These are phyloP conservation scores for Austropuccinia psidii DNA, from an alignment of 1,284 basidiomycete genomes.

Conservation along the genomic window DNA sequence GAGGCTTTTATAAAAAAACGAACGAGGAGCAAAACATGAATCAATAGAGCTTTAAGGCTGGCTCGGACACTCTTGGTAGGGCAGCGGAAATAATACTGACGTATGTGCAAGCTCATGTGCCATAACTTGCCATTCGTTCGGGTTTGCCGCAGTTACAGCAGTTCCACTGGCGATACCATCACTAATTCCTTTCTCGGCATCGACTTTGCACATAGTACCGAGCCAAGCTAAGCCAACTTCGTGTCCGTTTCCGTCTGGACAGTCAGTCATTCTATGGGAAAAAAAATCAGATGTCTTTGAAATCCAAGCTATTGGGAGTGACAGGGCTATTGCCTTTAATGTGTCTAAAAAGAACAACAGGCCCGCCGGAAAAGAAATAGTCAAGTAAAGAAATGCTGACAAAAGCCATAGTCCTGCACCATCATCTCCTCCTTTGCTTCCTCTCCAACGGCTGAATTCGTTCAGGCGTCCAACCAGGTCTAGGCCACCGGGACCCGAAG, in stretches of 20 bases:
- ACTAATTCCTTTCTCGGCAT: constrained; percentile 35
- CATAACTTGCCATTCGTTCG: constrained; percentile 44
- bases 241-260: constrained; percentile 41
- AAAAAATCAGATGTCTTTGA: too few relatives aligned
- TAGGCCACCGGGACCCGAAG: constrained; percentile 19
- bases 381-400: too few relatives aligned
- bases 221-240: constrained; percentile 46
- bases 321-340: too few relatives aligned
- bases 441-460: constrained; percentile 44
- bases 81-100: neutral
- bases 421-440: constrained; percentile 40
- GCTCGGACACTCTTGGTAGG: neutral
- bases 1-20: constrained; percentile 43
- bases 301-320: too few relatives aligned
- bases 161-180: constrained; percentile 45
- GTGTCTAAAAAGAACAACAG: too few relatives aligned
- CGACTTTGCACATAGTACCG: constrained; percentile 43
- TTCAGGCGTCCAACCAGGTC: constrained; percentile 42
- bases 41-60: too few relatives aligned
- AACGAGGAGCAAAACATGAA: neutral
- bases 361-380: too few relatives aligned
- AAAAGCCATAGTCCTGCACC: constrained; percentile 45
- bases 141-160: constrained; percentile 43
- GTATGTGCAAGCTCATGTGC: constrained; percentile 43
- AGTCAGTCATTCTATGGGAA: constrained; percentile 41